phyloP scores from a whole-genome alignment of 768 basidiomycete genomes.

The Lactifluus rugatus region DNA sequence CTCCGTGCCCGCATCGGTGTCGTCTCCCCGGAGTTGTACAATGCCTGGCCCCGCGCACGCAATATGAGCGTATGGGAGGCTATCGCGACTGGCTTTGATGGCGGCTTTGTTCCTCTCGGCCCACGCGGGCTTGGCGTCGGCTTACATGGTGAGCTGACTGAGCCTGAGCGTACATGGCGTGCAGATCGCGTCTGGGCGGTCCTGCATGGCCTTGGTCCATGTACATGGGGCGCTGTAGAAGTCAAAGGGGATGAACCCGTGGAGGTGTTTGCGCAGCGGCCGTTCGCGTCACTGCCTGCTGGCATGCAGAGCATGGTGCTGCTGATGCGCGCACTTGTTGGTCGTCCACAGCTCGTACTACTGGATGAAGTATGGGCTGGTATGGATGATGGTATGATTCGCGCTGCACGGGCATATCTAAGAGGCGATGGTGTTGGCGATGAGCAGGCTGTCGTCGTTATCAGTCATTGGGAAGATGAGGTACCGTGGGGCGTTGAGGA shows the following conservation, averaged over 20 bases:
- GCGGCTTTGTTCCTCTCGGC: slow-evolving; percentile 56
- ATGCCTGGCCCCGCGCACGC: slow-evolving; percentile 75
- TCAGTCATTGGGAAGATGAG: slow-evolving; percentile 90
- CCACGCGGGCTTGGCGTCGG: slow-evolving; percentile 39
- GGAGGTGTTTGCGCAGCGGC: slow-evolving; percentile 35
- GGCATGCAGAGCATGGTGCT: slow-evolving; percentile 77
- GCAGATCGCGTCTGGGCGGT: slow-evolving; percentile 43
- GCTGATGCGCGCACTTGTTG: slow-evolving; percentile 78
- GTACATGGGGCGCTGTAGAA: slow-evolving; percentile 32
- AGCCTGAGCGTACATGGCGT: slow-evolving; percentile 31
- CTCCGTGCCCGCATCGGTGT: slow-evolving; percentile 65
- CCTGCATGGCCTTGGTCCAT: slow-evolving; percentile 54
- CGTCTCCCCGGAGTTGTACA: slow-evolving; percentile 82
- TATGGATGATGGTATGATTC: slow-evolving; percentile 76
- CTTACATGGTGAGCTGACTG: slow-evolving; percentile 31
- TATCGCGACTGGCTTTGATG: slow-evolving; percentile 81
- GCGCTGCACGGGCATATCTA: slow-evolving; percentile 53
- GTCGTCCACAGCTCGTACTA: slow-evolving; percentile 60
- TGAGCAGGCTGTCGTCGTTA: slow-evolving; percentile 70
- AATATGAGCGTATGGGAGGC: slow-evolving; percentile 67
- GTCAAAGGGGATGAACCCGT: slow-evolving; percentile 13
- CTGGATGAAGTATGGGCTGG: slow-evolving; percentile 92
- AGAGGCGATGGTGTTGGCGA: slow-evolving; percentile 39
- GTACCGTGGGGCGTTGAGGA: slow-evolving; percentile 67
- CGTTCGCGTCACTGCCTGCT: slow-evolving; percentile 56